Base-by-base conservation (phyloP, 1,284 basidiomycete species). In the Tetrapyrgos nigripes region DNA sequence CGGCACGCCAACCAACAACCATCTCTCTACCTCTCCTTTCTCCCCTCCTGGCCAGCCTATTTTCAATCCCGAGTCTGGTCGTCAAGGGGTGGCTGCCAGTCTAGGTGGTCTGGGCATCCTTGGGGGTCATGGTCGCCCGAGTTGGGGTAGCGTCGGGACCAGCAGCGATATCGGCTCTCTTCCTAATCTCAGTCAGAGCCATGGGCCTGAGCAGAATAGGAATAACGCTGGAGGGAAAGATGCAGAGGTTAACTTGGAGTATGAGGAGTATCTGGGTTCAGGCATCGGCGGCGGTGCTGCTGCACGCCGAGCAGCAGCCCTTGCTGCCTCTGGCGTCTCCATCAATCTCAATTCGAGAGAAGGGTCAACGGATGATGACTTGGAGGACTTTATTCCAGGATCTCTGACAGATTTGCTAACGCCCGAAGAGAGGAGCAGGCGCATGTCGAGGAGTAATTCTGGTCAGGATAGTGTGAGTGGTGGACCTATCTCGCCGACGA, bases 321-420 rank as follows among this genome's bases (percentile, higher is more conserved):
- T 29, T 27, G 45, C 28, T 37, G 44, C 29, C 21, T 48, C 48
- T 8, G 23, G 28, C 47, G 48, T 33, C 11, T 35, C 50, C 26
- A 43, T 43, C 40, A 57, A 66, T 59, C 65, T 61, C 46, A 37
- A 68, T 0, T 80, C 81, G 3, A 70, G 78, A n/a, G 82, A 82
- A 0, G 84, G 85, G 0, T 33, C 31, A 8, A 86, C 86, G 26
- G 89, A 90, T 55, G 92, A 89, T 46, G 91, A 94, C 64, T 74
- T 93, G 53, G 94, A 97, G 68, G 94, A 94, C 58, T 91, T 96
- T 69, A 72, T 97, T 27, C 94, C 94, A 0, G 89, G 91, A 54
- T 93, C 89, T 8, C 76, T 97, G 50, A 92, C 87, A n/a, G 94
- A 96, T 61, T 79, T 97, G 17, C 78, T 97, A 46, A 96, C 93